These are phyloP conservation scores for Kappamyces sp. DNA, from an alignment of 192 early-diverging fungal species.

Conservation along the genomic window DNA sequence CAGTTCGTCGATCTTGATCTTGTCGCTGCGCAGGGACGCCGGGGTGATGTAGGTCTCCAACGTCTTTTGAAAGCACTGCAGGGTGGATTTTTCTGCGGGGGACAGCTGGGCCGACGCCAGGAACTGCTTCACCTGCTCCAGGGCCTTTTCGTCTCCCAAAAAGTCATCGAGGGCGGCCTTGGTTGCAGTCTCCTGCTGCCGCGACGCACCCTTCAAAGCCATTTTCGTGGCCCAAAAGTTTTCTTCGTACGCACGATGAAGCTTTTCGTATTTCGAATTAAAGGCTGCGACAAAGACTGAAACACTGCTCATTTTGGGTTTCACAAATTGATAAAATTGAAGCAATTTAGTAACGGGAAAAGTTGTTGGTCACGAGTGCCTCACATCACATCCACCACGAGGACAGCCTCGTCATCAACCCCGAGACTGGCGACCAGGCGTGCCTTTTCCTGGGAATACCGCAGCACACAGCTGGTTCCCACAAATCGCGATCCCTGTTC, in stretches of 20 bases:
- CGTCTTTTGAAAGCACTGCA: slow-evolving; percentile 25
- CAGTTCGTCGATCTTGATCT: slow-evolving; percentile 22
- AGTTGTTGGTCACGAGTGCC: too few species aligned
- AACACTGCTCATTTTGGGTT: not conserved
- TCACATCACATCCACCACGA: not conserved
- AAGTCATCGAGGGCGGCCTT: slow-evolving; percentile 32
- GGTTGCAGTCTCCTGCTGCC: slow-evolving; percentile 21
- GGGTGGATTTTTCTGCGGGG: slow-evolving; percentile 15
- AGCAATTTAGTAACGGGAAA: too few species aligned
- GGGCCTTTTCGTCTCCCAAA: slow-evolving; percentile 23
- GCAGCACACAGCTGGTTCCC: slow-evolving; percentile 18
- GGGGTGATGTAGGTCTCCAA: slow-evolving; percentile 33
- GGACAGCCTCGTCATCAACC: not conserved
- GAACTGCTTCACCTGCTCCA: slow-evolving; percentile 23
- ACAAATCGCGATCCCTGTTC: slow-evolving; percentile 15
- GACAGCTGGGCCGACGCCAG: slow-evolving; percentile 16
- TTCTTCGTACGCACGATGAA: slow-evolving; percentile 30
- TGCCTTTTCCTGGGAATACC: not conserved
- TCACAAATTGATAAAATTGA: too few species aligned
- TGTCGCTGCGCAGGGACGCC: slow-evolving; percentile 12
- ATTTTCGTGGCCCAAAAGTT: slow-evolving; percentile 39
- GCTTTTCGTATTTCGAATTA: slow-evolving; percentile 27
- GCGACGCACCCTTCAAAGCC: slow-evolving; percentile 25
- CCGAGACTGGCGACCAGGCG: not conserved
- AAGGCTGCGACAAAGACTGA: slow-evolving; percentile 21